Percentiles rank a stretch among this genome's conserved stretches.
Evolutionary conservation across 139 green algal species (phyloP).

Genomic region (Picochlorum sp.): DNA sequence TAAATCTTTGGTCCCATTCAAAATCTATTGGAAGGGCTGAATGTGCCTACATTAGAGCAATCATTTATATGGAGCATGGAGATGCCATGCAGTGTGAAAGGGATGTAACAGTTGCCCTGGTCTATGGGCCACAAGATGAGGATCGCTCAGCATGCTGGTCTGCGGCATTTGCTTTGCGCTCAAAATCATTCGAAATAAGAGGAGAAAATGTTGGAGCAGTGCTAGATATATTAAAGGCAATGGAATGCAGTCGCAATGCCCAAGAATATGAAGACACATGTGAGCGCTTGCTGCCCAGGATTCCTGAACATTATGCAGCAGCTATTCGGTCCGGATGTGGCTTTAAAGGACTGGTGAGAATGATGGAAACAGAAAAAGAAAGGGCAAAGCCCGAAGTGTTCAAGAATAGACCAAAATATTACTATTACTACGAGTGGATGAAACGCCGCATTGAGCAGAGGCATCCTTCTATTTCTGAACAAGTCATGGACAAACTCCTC

Average conservation of each 20-base stretch:
- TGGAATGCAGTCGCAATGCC: neutral
- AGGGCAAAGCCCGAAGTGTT: conserved; percentile 33
- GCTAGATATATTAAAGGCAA: neutral
- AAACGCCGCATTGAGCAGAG: conserved; percentile 32
- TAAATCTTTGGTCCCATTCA: conserved; percentile 2
- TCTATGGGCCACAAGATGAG: conserved; percentile 9
- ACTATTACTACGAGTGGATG: conserved; percentile 74
- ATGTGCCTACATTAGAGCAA: conserved; percentile 7
- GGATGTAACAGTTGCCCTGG: conserved; percentile 8
- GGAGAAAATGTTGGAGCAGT: conserved; percentile 19
- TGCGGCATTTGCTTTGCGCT: conserved; percentile 12
- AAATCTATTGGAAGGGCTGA: neutral
- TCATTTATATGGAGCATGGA: conserved; percentile 10
- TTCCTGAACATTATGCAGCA: conserved; percentile 16
- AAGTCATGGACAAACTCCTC: conserved; percentile 64
- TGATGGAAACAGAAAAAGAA: conserved; percentile 21
- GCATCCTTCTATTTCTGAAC: conserved; percentile 37
- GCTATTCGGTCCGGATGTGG: conserved; percentile 5
- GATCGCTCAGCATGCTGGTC: conserved; percentile 4
- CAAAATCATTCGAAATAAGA: conserved; percentile 9
- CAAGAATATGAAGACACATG: neutral
- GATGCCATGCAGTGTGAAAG: conserved; percentile 7
- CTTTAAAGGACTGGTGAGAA: conserved; percentile 8
- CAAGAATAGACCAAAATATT: conserved; percentile 45
- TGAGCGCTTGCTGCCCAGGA: conserved; percentile 22